phyloP scores from a whole-genome alignment of 768 basidiomycete genomes.

The Amanita molliuscula region DNA sequence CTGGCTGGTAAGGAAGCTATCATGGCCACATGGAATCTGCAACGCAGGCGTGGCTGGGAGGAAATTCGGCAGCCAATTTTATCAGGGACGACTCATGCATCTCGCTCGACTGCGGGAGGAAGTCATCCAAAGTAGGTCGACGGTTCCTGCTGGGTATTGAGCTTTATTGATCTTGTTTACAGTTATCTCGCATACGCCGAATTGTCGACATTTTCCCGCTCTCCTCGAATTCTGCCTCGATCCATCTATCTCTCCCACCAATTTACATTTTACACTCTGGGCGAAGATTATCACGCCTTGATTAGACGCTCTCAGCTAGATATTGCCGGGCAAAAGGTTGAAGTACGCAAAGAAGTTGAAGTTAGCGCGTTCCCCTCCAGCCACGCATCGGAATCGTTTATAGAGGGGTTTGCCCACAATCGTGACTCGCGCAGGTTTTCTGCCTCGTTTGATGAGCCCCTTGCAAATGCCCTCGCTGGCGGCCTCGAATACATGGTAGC shows the following conservation, averaged over 20 bases:
- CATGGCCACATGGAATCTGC: constrained; percentile 61
- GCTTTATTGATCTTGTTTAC: constrained; percentile 7
- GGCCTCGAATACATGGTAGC: constrained; percentile 39
- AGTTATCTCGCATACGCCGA: constrained; percentile 77
- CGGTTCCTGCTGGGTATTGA: neutral
- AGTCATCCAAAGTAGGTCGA: neutral
- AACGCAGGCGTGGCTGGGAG: constrained; percentile 38
- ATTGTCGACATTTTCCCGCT: constrained; percentile 60
- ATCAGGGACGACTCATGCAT: neutral
- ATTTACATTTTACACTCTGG: constrained; percentile 69
- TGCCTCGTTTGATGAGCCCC: constrained; percentile 69
- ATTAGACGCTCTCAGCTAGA: constrained; percentile 55
- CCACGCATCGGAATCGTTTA: constrained; percentile 34
- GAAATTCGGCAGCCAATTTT: constrained; percentile 33
- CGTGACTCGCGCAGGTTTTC: constrained; percentile 33
- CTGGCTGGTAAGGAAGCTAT: constrained; percentile 25
- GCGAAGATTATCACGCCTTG: constrained; percentile 74
- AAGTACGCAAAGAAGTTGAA: constrained; percentile 65
- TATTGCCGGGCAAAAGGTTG: constrained; percentile 45
- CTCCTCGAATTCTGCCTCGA: constrained; percentile 51
- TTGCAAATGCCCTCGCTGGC: constrained; percentile 62
- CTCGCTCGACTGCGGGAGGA: neutral
- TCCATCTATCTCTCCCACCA: constrained; percentile 81
- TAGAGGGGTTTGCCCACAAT: constrained; percentile 37
- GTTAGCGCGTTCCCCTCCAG: constrained; percentile 40